A percentile compares a stretch with the other conserved stretches of the same genome.
phyloP scores from a whole-genome alignment of 345 rosid species.

The Moricandia arvensis region DNA sequence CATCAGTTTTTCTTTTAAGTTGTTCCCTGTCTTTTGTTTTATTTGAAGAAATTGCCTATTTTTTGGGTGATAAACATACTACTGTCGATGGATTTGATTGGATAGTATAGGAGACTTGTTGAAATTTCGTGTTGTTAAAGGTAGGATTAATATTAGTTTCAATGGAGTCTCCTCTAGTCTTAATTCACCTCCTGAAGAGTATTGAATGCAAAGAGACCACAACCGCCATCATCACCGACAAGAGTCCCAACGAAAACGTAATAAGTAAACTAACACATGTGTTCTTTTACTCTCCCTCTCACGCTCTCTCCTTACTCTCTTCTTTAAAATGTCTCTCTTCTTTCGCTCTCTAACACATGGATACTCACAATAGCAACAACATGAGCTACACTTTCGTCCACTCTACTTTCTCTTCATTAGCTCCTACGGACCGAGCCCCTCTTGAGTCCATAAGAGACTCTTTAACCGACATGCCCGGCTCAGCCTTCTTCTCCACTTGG shows the following conservation, averaged over 20 bases:
- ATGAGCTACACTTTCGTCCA: slow-evolving; percentile 27
- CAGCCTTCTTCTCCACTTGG: slow-evolving; percentile 63
- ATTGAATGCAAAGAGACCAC: slow-evolving; percentile 33
- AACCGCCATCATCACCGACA: slow-evolving; percentile 35
- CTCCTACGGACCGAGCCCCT: slow-evolving; percentile 36
- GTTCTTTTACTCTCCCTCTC: slow-evolving; percentile 24
- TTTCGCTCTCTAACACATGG: no score
- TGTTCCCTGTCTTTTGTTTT: background rate
- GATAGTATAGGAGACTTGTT: no score
- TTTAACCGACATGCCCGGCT: slow-evolving; percentile 67
- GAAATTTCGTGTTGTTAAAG: no score
- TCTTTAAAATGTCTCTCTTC: no score
- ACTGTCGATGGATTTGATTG: no score
- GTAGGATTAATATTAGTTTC: no score
- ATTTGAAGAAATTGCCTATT: background rate
- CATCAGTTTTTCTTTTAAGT: background rate
- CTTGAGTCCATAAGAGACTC: slow-evolving; percentile 50
- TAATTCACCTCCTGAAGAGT: slow-evolving; percentile 11
- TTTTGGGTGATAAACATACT: no score
- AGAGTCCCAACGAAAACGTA: slow-evolving; percentile 26
- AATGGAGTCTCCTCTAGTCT: no score
- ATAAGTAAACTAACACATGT: slow-evolving; percentile 35
- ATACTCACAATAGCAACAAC: background rate
- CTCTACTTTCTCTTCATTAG: slow-evolving; percentile 29
- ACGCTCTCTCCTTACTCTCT: slow-evolving; percentile 16